A percentile compares a stretch with the other conserved stretches of the same genome.
phyloP scores from a whole-genome alignment of 2,329 filamentous ascomycete species.

The Botryosphaeria agaves region DNA sequence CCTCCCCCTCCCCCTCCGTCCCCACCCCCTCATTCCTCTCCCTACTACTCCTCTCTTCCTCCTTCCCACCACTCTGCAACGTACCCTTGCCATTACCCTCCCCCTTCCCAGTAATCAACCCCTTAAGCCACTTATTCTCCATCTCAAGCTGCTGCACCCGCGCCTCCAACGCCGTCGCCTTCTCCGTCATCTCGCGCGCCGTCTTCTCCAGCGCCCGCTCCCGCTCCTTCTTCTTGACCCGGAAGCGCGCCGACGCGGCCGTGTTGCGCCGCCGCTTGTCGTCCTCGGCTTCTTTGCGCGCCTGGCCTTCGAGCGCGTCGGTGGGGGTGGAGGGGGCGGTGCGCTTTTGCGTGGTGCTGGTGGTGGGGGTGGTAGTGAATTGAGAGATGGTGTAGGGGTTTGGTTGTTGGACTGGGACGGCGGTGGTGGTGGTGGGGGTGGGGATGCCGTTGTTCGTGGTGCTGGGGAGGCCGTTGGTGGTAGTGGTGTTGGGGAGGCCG shows the following conservation, averaged over 20 bases:
- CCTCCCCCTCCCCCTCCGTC: conserved; percentile 6
- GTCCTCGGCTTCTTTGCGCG: conserved; percentile 30
- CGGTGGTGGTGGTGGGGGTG: conserved; percentile 8
- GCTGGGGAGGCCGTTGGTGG: conserved; percentile 8
- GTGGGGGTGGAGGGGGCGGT: conserved; percentile 13
- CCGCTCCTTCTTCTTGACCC: conserved; percentile 38
- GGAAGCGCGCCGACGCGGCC: conserved; percentile 33
- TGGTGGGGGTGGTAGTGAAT: conserved; percentile 6
- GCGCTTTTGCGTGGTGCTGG: conserved; percentile 29
- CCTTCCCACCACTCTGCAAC: conserved; percentile 5
- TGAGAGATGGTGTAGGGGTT: conserved; percentile 4
- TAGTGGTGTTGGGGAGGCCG: conserved; percentile 15
- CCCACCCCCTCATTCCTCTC: conserved; percentile 14
- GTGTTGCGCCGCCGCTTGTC: conserved; percentile 37
- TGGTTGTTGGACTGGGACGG: conserved; percentile 2
- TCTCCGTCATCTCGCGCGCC: conserved; percentile 32
- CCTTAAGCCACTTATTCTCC: conserved; percentile 35
- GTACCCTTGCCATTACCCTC: conserved; percentile 11
- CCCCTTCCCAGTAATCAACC: conserved; percentile 32
- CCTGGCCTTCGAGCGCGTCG: conserved; percentile 24
- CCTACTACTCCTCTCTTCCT: conserved; percentile 12
- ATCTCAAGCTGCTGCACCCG: conserved; percentile 32
- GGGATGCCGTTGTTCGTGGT: conserved; percentile 9
- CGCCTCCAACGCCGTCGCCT: conserved; percentile 25
- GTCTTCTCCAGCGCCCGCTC: conserved; percentile 34